Percentiles rank a stretch among this genome's conserved stretches.
Evolutionary conservation across 1,284 basidiomycete species (phyloP).

Genomic region (Microbotryum silenes-acaulis): DNA sequence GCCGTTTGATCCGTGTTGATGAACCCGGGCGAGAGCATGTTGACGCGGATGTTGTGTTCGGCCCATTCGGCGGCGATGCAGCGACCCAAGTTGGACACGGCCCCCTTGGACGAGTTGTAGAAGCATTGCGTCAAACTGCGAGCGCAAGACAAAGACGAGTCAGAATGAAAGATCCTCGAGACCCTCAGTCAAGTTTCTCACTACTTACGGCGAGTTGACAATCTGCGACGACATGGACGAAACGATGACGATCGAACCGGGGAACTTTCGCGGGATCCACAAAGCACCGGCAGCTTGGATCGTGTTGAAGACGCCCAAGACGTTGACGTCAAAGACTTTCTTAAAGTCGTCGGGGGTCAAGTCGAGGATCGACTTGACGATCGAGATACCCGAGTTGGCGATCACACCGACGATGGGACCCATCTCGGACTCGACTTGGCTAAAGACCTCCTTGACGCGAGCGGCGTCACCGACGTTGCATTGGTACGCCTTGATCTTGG

Average conservation of each 20-base stretch:
- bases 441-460: slow-evolving; percentile 41
- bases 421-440: slow-evolving; percentile 43
- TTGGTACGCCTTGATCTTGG: slow-evolving; percentile 43
- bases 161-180: not conserved
- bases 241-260: slow-evolving; percentile 47
- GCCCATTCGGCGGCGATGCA: slow-evolving; percentile 59
- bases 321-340: slow-evolving; percentile 41
- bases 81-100: slow-evolving; percentile 52
- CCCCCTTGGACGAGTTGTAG: slow-evolving; percentile 43
- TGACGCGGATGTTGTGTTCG: slow-evolving; percentile 49
- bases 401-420: slow-evolving; percentile 44
- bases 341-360: slow-evolving; percentile 47
- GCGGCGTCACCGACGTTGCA: slow-evolving; percentile 34
- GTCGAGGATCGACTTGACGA: slow-evolving; percentile 49
- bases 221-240: slow-evolving; percentile 51
- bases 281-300: slow-evolving; percentile 41
- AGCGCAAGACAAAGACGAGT: not conserved
- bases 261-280: slow-evolving; percentile 37
- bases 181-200: too few relatives aligned
- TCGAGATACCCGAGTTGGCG: slow-evolving; percentile 43
- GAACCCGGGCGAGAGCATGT: slow-evolving; percentile 45
- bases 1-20: slow-evolving; percentile 44
- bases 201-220: slow-evolving; percentile 43
- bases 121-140: slow-evolving; percentile 12
- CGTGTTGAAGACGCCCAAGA: slow-evolving; percentile 46